These are phyloP conservation scores for Dactylella cylindrospora DNA, from an alignment of 2,329 filamentous ascomycete genomes.

Conservation along the genomic window DNA sequence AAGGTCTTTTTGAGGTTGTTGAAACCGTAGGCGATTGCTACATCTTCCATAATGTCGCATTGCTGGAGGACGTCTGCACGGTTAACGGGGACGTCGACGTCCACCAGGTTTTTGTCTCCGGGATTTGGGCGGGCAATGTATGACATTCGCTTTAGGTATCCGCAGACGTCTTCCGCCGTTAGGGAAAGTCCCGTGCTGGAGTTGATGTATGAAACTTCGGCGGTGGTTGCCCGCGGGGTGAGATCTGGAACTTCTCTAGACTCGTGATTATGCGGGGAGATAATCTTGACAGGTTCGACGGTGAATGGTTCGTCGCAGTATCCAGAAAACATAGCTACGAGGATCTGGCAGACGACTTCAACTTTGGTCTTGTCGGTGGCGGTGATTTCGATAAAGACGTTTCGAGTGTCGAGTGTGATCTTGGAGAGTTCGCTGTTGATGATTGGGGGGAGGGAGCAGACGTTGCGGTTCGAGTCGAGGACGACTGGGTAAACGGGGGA, in stretches of 20 bases:
- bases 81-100: slow-evolving; percentile 82
- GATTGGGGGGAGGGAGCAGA: slow-evolving; percentile 93
- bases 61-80: slow-evolving; percentile 93
- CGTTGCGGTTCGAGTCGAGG: slow-evolving; percentile 79
- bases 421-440: slow-evolving; percentile 98
- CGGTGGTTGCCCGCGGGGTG: slow-evolving; percentile 71
- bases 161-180: slow-evolving; percentile 72
- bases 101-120: slow-evolving; percentile 68
- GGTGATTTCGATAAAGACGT: slow-evolving; percentile 96
- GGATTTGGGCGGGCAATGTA: slow-evolving; percentile 75
- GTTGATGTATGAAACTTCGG: slow-evolving; percentile 92
- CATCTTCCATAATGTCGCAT: slow-evolving; percentile 98
- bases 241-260: slow-evolving; percentile 80
- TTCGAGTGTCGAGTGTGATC: slow-evolving; percentile 85
- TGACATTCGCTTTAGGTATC: slow-evolving; percentile 84
- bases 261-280: slow-evolving; percentile 86
- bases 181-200: slow-evolving; percentile 81
- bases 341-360: slow-evolving; percentile 91
- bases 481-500: slow-evolving; percentile 94
- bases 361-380: slow-evolving; percentile 95
- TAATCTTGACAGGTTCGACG: slow-evolving; percentile 87
- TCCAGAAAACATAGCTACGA: slow-evolving; percentile 94
- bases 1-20: slow-evolving; percentile 88
- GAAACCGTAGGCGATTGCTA: slow-evolving; percentile 95
- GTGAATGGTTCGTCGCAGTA: slow-evolving; percentile 88